Base-by-base conservation (phyloP, 2,329 filamentous ascomycete genomes). In the Colletotrichum phormii region DNA sequence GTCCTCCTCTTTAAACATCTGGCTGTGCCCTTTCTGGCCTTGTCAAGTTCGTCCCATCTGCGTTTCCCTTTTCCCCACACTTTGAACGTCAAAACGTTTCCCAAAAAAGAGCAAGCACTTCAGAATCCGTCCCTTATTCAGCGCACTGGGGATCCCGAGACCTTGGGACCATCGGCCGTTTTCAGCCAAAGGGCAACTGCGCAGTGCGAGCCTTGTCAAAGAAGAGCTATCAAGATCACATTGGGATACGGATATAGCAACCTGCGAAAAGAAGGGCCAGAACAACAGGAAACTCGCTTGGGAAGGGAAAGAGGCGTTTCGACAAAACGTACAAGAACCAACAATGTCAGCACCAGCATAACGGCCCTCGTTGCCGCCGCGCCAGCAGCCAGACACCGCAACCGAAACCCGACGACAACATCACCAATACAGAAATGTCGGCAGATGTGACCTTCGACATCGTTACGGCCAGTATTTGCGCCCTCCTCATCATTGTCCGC, bases 401-500 rank as follows among this genome's bases (percentile, higher is more conserved):
- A 42, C 37, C 15, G 13, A 15, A 42, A 49, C 1, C 42, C 42
- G 42, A 49, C 42, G 42, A 42, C 37, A 42, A 18, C 37, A 12
- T 31, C 29, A n/a, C 35, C 57, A 13, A n/a, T 13, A 77, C 77
- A 74, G 73, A 69, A 61, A 67, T 77, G 72, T 76, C 79, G 53
- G 22, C 75, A 59, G 76, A 79, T 66, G 75, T 78, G 60, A 68
- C 51, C 49, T 77, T 80, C 71, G 79, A 77, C 64, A 71, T 79
- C 26, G 74, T 73, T 54, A 75, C 79, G 64, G 79, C 79, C 54
- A 71, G 68, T 75, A 67, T 80, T 55, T 81, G 79, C 74, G 72
- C 75, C 26, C 46, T 71, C 9, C 78, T 80, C 63, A 81, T 80
- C 53, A 42, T 80, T 64, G 71, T 75, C 29, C 79, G 79, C 59